Evolutionary conservation across 371 early-diverging fungal genomes (phyloP).

Genomic region (Mortierella sp.): DNA sequence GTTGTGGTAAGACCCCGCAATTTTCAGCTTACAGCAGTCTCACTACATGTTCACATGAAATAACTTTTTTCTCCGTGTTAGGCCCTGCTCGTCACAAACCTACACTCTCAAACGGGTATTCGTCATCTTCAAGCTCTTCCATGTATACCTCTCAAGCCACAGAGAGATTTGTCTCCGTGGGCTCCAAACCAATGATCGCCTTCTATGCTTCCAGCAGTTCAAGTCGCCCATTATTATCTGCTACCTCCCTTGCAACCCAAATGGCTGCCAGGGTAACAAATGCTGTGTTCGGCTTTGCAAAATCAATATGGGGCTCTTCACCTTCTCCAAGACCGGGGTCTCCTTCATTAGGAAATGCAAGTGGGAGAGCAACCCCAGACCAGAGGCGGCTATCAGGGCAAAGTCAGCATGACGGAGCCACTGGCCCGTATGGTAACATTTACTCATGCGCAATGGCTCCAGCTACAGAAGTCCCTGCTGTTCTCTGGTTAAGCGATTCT

Average conservation of each 20-base stretch:
- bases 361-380: constrained; percentile 36
- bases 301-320: constrained; percentile 67
- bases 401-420: constrained; percentile 36
- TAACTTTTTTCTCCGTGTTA: constrained; percentile 1
- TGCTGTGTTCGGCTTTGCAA: constrained; percentile 73
- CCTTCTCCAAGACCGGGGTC: constrained; percentile 47
- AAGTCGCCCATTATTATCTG: constrained; percentile 66
- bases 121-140: constrained; percentile 46
- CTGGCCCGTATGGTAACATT: constrained; percentile 40
- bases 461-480: constrained; percentile 64
- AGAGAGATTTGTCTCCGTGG: constrained; percentile 69
- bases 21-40: background rate
- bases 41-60: background rate
- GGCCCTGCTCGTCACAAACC: constrained; percentile 53
- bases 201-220: constrained; percentile 70
- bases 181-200: constrained; percentile 68
- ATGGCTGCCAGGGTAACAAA: constrained; percentile 68
- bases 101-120: constrained; percentile 43
- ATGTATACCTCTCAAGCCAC: constrained; percentile 63
- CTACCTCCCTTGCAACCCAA: constrained; percentile 70
- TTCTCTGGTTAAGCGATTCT: constrained; percentile 61
- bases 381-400: constrained; percentile 39
- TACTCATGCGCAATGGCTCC: constrained; percentile 64
- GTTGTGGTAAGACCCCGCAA: constrained; percentile 58
- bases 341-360: constrained; percentile 53